These are phyloP conservation scores for Helicocarpus griseus DNA, from an alignment of 2,329 filamentous ascomycete species.

Conservation along the genomic window DNA sequence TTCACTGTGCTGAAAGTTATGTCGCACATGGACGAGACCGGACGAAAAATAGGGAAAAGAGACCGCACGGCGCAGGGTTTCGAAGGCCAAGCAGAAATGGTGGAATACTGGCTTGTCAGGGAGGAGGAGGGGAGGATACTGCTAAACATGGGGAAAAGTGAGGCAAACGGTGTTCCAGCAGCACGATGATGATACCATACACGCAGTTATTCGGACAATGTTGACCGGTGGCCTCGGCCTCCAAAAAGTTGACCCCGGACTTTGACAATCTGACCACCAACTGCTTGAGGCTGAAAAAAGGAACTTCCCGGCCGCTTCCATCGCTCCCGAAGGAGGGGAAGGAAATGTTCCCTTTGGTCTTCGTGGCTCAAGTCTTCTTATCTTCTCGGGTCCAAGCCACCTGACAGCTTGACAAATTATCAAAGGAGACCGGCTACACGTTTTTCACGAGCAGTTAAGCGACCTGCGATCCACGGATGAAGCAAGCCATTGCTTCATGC, in stretches of 20 bases:
- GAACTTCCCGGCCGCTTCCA: background rate
- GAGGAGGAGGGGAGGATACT: background rate
- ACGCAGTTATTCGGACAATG: too few relatives aligned
- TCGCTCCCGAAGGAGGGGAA: background rate
- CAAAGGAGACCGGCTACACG: too few relatives aligned
- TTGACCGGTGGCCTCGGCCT: too few relatives aligned
- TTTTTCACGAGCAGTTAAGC: too few relatives aligned
- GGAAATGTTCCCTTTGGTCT: background rate
- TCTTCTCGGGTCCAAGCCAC: background rate
- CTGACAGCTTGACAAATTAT: background rate
- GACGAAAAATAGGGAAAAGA: background rate
- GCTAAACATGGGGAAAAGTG: too few relatives aligned
- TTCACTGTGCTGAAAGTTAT: background rate
- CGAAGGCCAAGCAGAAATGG: background rate
- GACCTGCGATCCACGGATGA: too few relatives aligned
- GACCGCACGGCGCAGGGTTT: background rate
- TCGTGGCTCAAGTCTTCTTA: background rate
- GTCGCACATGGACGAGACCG: background rate
- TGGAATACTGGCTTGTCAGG: background rate
- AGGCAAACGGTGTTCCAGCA: too few relatives aligned
- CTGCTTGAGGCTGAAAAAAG: background rate
- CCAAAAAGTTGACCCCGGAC: too few relatives aligned
- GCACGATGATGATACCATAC: too few relatives aligned
- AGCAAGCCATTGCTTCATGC: too few relatives aligned
- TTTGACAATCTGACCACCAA: background rate